Percentiles rank a stretch among this genome's conserved stretches.
phyloP scores from a whole-genome alignment of 1,284 basidiomycete species.

The Melampsora larici-populina region DNA sequence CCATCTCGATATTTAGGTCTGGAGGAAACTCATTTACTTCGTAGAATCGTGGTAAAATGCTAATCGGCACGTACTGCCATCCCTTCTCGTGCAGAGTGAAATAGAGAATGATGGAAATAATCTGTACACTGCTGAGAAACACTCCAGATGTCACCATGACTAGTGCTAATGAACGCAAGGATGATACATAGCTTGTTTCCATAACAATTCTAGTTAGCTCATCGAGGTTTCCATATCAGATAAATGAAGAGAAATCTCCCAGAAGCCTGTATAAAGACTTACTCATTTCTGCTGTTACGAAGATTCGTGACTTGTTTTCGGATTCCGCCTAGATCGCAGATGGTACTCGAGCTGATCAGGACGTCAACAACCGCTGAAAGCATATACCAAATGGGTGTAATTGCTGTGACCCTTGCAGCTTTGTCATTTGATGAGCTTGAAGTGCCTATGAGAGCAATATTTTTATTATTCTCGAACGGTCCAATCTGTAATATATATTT shows the following conservation, averaged over 20 bases:
- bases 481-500: too few relatives aligned
- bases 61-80: neutral
- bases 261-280: neutral
- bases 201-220: neutral
- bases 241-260: neutral
- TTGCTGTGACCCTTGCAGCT: neutral
- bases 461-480: neutral
- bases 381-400: neutral
- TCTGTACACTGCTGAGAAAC: neutral
- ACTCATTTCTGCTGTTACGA: neutral
- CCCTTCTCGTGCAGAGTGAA: neutral
- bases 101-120: neutral
- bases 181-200: neutral
- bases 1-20: neutral
- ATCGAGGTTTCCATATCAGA: neutral
- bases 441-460: neutral
- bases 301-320: neutral
- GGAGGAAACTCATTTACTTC: neutral
- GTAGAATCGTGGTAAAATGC: neutral
- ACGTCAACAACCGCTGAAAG: neutral
- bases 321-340: neutral
- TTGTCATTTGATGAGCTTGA: neutral
- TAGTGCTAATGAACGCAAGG: neutral
- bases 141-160: neutral
- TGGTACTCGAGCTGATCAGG: neutral